Evolutionary conservation across 2,329 filamentous ascomycete species (phyloP).

Genomic region (Trichoderma koningii): DNA sequence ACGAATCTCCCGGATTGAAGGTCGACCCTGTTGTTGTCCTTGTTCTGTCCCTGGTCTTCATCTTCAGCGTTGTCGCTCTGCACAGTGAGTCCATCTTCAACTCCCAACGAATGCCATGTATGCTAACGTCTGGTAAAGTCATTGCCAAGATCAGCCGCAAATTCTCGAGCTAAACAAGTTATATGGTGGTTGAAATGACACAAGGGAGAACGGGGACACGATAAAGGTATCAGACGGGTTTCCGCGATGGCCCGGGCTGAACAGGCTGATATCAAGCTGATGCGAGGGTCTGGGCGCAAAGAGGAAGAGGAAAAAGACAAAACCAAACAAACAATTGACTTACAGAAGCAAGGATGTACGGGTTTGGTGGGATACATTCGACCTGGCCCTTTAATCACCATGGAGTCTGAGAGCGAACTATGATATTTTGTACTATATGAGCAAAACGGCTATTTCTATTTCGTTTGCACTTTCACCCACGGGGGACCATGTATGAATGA

Average conservation of each 20-base stretch:
- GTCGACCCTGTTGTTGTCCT: slow-evolving; percentile 97
- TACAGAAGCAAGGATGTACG: slow-evolving; percentile 14
- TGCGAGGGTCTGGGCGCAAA: background rate
- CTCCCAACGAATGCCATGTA: background rate
- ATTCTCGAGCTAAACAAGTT: slow-evolving; percentile 64
- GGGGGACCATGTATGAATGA: too few species aligned
- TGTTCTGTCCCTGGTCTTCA: slow-evolving; percentile 95
- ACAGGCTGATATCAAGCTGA: slow-evolving; percentile 13
- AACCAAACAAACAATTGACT: background rate
- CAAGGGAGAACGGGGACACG: background rate
- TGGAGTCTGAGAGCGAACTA: slow-evolving; percentile 22
- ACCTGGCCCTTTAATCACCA: slow-evolving; percentile 24
- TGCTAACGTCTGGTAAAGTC: slow-evolving; percentile 57
- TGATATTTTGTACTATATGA: slow-evolving; percentile 29
- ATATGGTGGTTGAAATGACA: background rate
- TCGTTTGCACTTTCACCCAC: background rate
- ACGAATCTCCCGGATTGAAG: slow-evolving; percentile 95
- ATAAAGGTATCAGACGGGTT: slow-evolving; percentile 6
- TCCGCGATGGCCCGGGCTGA: slow-evolving; percentile 22
- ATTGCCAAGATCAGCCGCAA: slow-evolving; percentile 93
- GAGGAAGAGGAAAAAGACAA: too few species aligned
- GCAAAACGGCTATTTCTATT: slow-evolving; percentile 21
- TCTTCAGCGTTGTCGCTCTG: slow-evolving; percentile 96
- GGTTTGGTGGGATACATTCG: slow-evolving; percentile 24
- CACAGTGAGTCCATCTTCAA: slow-evolving; percentile 69